These are phyloP conservation scores for Aspergillus candidus DNA, from an alignment of 2,329 filamentous ascomycete genomes.

Conservation along the genomic window DNA sequence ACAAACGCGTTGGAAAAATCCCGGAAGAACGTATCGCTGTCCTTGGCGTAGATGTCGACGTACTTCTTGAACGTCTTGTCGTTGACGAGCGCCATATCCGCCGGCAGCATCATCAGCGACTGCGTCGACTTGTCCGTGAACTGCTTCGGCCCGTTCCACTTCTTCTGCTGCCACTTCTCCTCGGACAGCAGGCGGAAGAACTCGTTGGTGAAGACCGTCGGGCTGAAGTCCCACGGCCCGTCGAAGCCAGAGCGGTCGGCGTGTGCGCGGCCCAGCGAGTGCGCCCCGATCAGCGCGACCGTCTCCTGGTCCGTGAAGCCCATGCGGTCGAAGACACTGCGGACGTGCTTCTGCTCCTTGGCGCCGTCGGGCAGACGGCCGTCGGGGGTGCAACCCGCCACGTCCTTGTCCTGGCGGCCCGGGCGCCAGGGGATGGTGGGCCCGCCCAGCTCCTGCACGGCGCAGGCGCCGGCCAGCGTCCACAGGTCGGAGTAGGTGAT, in stretches of 20 bases:
- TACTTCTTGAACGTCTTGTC: constrained; percentile 79
- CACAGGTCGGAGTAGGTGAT: constrained; percentile 95
- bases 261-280: constrained; percentile 87
- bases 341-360: constrained; percentile 74
- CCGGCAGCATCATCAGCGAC: constrained; percentile 93
- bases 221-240: constrained; percentile 88
- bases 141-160: constrained; percentile 89
- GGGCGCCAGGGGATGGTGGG: constrained; percentile 83
- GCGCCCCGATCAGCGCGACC: constrained; percentile 78
- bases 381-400: constrained; percentile 83
- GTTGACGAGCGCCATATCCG: constrained; percentile 78
- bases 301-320: constrained; percentile 97
- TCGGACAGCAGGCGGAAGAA: constrained; percentile 82
- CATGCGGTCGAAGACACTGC: constrained; percentile 93
- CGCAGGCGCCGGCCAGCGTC: constrained; percentile 79
- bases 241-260: constrained; percentile 79
- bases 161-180: constrained; percentile 88
- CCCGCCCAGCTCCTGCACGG: constrained; percentile 93
- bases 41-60: constrained; percentile 84
- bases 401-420: constrained; percentile 73
- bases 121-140: constrained; percentile 84
- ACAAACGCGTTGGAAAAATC: constrained; percentile 75
- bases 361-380: constrained; percentile 80
- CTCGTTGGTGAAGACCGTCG: constrained; percentile 88
- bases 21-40: constrained; percentile 86